Conservation (phyloP, 257 asterid species). For the Ilex asprella region DNA sequence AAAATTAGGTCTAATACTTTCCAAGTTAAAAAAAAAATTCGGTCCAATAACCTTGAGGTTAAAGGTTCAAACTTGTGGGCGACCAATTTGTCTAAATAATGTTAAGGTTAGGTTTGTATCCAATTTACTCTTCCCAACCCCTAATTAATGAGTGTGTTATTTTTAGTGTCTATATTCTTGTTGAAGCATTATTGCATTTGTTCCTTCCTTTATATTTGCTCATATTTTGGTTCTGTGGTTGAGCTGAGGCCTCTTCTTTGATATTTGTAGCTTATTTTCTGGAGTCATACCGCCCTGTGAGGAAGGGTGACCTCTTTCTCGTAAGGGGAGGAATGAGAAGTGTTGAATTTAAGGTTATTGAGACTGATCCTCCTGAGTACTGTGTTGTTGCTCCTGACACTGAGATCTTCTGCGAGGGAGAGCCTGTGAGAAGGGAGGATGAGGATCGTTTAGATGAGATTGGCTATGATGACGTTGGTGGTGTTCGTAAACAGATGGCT, state of each 20-base stretch:
- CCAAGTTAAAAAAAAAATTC: too few species aligned
- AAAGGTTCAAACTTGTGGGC: too few species aligned
- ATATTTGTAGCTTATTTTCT: slow-evolving; percentile 57
- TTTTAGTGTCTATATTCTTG: neutral
- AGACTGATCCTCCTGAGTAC: slow-evolving; percentile 72
- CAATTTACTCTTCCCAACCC: too few species aligned
- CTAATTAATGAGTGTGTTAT: too few species aligned
- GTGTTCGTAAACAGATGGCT: slow-evolving; percentile 91
- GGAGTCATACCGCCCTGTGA: slow-evolving; percentile 75
- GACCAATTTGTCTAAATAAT: too few species aligned
- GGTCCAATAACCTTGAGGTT: too few species aligned
- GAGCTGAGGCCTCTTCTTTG: slow-evolving; percentile 4
- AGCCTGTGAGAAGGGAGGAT: slow-evolving; percentile 70
- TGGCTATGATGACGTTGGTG: slow-evolving; percentile 90
- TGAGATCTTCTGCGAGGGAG: slow-evolving; percentile 85
- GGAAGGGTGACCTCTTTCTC: slow-evolving; percentile 75
- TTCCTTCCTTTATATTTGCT: too few species aligned
- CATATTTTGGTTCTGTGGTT: neutral
- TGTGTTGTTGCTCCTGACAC: slow-evolving; percentile 89
- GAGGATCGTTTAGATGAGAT: slow-evolving; percentile 72
- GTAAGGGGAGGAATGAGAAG: slow-evolving; percentile 90
- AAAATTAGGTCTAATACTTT: too few species aligned
- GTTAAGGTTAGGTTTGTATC: too few species aligned
- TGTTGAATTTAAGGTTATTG: slow-evolving; percentile 70
- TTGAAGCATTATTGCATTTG: too few species aligned